phyloP scores from a whole-genome alignment of 106 monocot genomes.

The Alisma plantagoaquatica region DNA sequence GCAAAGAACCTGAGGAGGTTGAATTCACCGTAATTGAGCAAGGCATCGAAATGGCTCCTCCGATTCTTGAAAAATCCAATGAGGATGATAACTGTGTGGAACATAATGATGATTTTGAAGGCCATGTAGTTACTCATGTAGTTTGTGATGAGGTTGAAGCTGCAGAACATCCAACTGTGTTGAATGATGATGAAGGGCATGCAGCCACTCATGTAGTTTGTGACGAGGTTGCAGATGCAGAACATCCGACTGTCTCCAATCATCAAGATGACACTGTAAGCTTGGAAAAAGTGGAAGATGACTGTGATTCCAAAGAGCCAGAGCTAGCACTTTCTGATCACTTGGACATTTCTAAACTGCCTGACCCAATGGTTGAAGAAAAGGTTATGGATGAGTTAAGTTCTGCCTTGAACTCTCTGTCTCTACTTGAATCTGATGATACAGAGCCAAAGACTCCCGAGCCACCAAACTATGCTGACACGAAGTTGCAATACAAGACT shows the following conservation, averaged over 20 bases:
- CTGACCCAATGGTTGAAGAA: slow-evolving; percentile 1
- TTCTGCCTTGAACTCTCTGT: slow-evolving; percentile 20
- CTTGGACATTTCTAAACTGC: not conserved
- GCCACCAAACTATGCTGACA: slow-evolving; percentile 11
- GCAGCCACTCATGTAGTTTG: not conserved
- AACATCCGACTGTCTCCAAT: no score
- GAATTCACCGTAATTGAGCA: slow-evolving; percentile 58
- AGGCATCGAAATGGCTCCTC: slow-evolving; percentile 33
- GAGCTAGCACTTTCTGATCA: not conserved
- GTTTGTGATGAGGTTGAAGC: slow-evolving; percentile 7
- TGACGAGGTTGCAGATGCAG: slow-evolving; percentile 1
- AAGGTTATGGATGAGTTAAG: slow-evolving; percentile 20
- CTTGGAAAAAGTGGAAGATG: not conserved
- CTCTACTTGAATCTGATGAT: slow-evolving; percentile 20
- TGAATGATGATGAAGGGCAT: not conserved
- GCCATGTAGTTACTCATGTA: not conserved
- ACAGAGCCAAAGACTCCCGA: slow-evolving; percentile 9
- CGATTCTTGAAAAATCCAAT: no score
- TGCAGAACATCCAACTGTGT: not conserved
- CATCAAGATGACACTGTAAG: not conserved
- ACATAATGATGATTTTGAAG: no score
- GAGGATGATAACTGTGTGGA: no score
- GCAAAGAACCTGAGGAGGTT: slow-evolving; percentile 8
- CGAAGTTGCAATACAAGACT: slow-evolving; percentile 14
- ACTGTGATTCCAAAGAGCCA: not conserved